Evolutionary conservation across 371 early-diverging fungal genomes (phyloP), one percentile per base, ranked within the genome.

Genomic region (Vairimorpha necatrix): DNA sequence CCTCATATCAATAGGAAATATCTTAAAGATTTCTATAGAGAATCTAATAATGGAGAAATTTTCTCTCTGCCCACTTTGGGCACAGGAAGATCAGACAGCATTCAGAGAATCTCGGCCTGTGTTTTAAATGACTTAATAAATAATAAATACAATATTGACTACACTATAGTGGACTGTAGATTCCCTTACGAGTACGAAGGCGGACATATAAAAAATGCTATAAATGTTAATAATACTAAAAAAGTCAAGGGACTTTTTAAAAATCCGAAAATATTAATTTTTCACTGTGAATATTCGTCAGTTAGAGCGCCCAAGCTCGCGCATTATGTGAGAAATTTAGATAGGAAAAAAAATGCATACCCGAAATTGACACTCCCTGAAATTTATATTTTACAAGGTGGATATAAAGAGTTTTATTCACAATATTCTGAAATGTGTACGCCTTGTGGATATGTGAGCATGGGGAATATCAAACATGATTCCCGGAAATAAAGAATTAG

Each of bases 241-340:
- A n/a, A 80, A 89, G 36, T 80, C 72, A 60, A 36, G 63, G 50
- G 20, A 46, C 36, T 87, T 83, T 77, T 84, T 80, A 53, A 56
- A 39, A 60, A 50, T 22, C 28, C 46, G 42, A 82, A 58, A 61
- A 83, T 88, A 11, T 78, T 94, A n/a, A 87, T 94, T 9, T 89
- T 94, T 76, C 91, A 93, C 81, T 94, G 94, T 86, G 94, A 94
- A 84, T 94, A 88, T 82, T 90, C 91, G 20, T 86, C 88, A 33
- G 88, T 91, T 62, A 85, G 94, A 6, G 94, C 89, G 0, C 94
- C 94, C 0, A 85, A 86, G 61, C 89, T 94, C 89, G 93, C 92
- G 0, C 84, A 85, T 39, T 86, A 87, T 68, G 80, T 94, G 33
- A 86, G 94, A 69, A 88, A 87, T 46, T 84, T 87, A 67, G 94